phyloP scores from a whole-genome alignment of 805 yeast species.

The Ogataea paradorogensis region DNA sequence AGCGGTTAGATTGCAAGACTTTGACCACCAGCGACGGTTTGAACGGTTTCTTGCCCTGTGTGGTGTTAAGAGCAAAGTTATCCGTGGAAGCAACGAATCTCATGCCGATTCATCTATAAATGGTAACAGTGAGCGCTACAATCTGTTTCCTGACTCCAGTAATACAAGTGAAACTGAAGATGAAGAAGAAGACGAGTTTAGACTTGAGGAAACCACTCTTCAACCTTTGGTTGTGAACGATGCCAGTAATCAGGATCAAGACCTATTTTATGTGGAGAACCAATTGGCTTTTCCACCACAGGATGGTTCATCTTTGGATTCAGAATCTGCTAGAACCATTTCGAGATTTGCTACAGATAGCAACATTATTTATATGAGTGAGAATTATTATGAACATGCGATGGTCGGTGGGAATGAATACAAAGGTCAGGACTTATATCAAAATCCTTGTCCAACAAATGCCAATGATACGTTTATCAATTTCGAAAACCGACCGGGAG shows the following conservation, averaged over 20 bases:
- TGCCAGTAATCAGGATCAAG: slow-evolving; percentile 14
- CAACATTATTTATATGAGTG: slow-evolving; percentile 15
- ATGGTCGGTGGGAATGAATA: slow-evolving; percentile 15
- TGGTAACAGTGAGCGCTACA: slow-evolving; percentile 18
- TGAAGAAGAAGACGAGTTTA: slow-evolving; percentile 11
- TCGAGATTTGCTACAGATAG: slow-evolving; percentile 8
- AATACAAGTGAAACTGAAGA: slow-evolving; percentile 14
- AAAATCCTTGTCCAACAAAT: slow-evolving; percentile 26
- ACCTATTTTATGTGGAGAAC: slow-evolving; percentile 19
- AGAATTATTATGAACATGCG: slow-evolving; percentile 16
- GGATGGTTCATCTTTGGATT: slow-evolving; percentile 11
- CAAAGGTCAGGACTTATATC: slow-evolving; percentile 2
- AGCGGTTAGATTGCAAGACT: slow-evolving; percentile 19
- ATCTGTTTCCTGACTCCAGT: slow-evolving; percentile 22
- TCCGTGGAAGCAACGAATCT: neutral
- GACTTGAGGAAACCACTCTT: slow-evolving; percentile 9
- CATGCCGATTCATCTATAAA: neutral
- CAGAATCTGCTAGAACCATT: neutral
- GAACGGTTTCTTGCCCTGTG: slow-evolving; percentile 24
- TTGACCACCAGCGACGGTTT: slow-evolving; percentile 28
- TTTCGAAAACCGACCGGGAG: slow-evolving; percentile 32
- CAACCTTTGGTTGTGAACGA: slow-evolving; percentile 10
- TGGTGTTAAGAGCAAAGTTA: slow-evolving; percentile 21
- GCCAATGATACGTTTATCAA: slow-evolving; percentile 31
- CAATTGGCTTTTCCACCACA: slow-evolving; percentile 19